Evolutionary conservation across 2,329 filamentous ascomycete species (phyloP), one percentile per base, ranked within the genome.

Genomic region (Penicillium digitatum): DNA sequence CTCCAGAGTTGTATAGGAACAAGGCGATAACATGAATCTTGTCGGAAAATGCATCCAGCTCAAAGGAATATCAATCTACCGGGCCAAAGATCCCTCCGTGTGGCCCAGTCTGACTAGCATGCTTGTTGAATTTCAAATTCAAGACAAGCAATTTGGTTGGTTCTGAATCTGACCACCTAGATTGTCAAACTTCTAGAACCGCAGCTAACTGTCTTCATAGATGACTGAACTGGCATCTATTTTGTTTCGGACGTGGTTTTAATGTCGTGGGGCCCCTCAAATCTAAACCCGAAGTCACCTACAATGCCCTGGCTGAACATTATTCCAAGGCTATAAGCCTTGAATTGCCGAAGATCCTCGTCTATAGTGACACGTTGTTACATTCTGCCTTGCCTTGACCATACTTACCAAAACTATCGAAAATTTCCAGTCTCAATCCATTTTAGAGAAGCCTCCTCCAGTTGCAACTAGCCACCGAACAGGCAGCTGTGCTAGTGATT

Each of bases 231-330:
- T 27, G 35, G 24, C 37, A 34, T 35, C 27, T 26, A 20, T 49
- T 54, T 49, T 48, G 35, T 40, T 42, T 54, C 51, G 49, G 45
- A 14, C 34, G 18, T 38, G 26, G 16, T 20, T 44, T 43, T 9
- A 24, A 44, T 31, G 9, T 26, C 20, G 32, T 24, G n/a, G 45
- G 34, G 34, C 5, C 18, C 40, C 18, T 48, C 38, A 35, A 37
- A 43, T 29, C 24, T 49, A 54, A 44, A 44, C 20, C 46, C 9
- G 38, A 38, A 38, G 38, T 43, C 31, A 34, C 20, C 10, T 18
- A 12, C 43, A 49, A 43, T 27, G 1, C 16, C 10, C 44, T 22
- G 29, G 2, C 27, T 39, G 43, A 43, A 14, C 18, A 35, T 8
- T 14, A 10, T 22, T 14, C 12, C 31, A 12, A 14, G 10, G 4